Evolutionary conservation across 2,329 filamentous ascomycete genomes (phyloP), one percentile per base, ranked within the genome.

Genomic region (Fusarium neocosmosporiellum): DNA sequence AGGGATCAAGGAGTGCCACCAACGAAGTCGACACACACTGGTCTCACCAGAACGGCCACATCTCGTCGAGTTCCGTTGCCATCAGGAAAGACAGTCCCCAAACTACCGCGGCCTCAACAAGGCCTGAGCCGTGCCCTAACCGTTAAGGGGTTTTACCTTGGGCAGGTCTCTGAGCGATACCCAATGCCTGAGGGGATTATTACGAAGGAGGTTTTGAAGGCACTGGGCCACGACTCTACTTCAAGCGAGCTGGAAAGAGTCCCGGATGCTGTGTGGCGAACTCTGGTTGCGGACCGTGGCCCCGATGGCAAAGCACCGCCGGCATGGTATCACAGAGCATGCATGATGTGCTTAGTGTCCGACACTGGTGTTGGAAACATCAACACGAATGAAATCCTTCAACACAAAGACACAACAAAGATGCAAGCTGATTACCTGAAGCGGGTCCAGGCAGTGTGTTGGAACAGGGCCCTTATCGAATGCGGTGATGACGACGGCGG

Each of bases 321-420:
- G 6, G 6, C n/a, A 13, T 22, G 39, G 39, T 41, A 41, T 22
- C 6, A 41, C n/a, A 41, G 39, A 11, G 39, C 39, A 14, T 37
- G 34, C 7, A 37, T 37, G 7, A 10, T 1, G 7, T 37, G 34
- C 16, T 7, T 37, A 0, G 34, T 9, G 2, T 1, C 7, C 34
- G 16, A 37, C 8, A n/a, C 16, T 0, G 4, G 3, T 9, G 3
- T 1, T 2, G 34, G 34, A 1, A 37, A 37, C 7, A 18, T 37
- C 7, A 1, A 37, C 7, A 37, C 8, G 4, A 18, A 37, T 2
- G 2, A n/a, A 1, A 37, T 37, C 16, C 34, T 36, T 18, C 34
- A 36, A 2, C 7, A 36, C 1, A 5, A 36, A 9, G 7, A 9
- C 34, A 36, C n/a, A 41, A 41, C 37, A 7, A 20, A 41, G 7